Conservation (phyloP, 345 rosid genomes). For the Moricandia moricandioides region DNA sequence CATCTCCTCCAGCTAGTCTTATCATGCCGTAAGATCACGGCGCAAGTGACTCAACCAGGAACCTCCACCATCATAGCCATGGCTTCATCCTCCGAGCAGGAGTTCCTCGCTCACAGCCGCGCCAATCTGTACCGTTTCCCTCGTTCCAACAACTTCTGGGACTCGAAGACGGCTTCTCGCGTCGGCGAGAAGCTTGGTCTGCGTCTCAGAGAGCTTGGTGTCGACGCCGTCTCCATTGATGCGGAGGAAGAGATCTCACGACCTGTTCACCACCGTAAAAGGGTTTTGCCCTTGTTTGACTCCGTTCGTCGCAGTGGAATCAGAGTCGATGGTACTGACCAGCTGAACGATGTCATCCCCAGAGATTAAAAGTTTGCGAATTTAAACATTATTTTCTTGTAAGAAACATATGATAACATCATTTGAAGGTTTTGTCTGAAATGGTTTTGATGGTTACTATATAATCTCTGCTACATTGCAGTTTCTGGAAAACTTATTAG, state of each 20-base stretch:
- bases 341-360: slow-evolving; percentile 37
- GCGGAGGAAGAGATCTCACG: slow-evolving; percentile 67
- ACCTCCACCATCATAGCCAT: slow-evolving; percentile 72
- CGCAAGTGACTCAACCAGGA: slow-evolving; percentile 62
- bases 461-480: not conserved
- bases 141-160: slow-evolving; percentile 54
- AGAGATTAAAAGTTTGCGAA: slow-evolving; percentile 22
- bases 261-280: slow-evolving; percentile 59
- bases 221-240: slow-evolving; percentile 50
- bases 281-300: slow-evolving; percentile 66
- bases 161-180: slow-evolving; percentile 63
- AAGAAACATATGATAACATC: not conserved
- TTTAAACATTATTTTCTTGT: too few relatives aligned
- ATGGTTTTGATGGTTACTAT: not conserved
- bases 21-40: slow-evolving; percentile 81
- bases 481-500: not conserved
- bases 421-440: not conserved
- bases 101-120: slow-evolving; percentile 61
- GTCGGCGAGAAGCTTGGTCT: slow-evolving; percentile 86
- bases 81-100: slow-evolving; percentile 84
- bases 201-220: slow-evolving; percentile 64
- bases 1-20: slow-evolving; percentile 78
- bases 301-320: slow-evolving; percentile 80
- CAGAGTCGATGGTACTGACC: slow-evolving; percentile 62
- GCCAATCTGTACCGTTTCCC: slow-evolving; percentile 62